Conservation (phyloP, 108 stramenopile species). For the Schizochytrium sp. region DNA sequence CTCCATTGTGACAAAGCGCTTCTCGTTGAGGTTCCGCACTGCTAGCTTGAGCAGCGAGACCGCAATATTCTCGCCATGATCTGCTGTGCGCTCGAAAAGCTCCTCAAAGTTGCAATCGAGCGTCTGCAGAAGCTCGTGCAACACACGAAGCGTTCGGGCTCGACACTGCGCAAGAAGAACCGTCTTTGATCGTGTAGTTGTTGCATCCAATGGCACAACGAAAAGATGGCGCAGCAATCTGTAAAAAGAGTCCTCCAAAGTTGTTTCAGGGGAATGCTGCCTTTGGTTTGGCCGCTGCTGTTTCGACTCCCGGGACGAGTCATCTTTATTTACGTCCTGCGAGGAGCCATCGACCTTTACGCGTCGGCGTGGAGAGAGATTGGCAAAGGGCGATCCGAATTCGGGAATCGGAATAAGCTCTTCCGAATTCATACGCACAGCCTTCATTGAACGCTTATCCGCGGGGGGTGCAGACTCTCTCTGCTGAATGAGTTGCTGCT, state of each 20-base stretch:
- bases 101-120: not conserved
- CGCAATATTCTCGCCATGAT: not conserved
- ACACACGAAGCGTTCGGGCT: not conserved
- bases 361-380: not conserved
- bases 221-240: not conserved
- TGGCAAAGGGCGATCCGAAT: conserved; percentile 1
- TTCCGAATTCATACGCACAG: conserved; percentile 3
- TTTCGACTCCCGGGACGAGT: not conserved
- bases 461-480: not conserved
- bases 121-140: not conserved
- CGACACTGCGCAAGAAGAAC: not conserved
- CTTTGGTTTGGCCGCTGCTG: not conserved
- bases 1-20: not conserved
- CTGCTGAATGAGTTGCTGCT: not conserved
- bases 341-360: not conserved
- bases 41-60: not conserved
- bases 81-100: not conserved
- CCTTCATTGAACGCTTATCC: not conserved
- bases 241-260: not conserved
- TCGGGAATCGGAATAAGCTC: conserved; percentile 9
- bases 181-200: not conserved
- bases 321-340: not conserved
- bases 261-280: not conserved
- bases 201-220: not conserved
- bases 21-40: not conserved